Base-by-base conservation (phyloP, 371 early-diverging fungal genomes). In the Rhizopus microsporus region DNA sequence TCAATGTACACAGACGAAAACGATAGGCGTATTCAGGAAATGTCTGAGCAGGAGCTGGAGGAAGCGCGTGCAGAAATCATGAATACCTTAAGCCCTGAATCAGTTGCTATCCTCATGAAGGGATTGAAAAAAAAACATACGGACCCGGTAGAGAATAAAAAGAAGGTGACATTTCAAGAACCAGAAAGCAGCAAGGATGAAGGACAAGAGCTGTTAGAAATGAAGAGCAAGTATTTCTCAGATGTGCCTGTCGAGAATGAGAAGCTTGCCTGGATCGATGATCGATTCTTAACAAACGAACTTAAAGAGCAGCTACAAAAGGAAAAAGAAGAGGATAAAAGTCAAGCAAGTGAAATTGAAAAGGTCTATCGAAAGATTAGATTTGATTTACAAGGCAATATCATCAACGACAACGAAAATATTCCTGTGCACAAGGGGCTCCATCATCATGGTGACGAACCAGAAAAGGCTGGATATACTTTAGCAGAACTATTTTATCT, bases 401-500 rank as follows among this genome's bases (percentile, higher is more conserved):
- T 88, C 1, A 59, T 93, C n/a, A 81, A 79, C 49, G 64, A 67
- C 9, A 72, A 71, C 1, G 60, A 56, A 0, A 79, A 86, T 2
- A 66, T 88, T 2, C 88, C 93, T 3, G 63, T 74, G 0, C 78
- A 87, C 56, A 63, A 71, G 1, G 95, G 92, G 3, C 74, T 96
- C 5, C 93, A 94, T 72, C 95, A 96, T 64, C 96, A 96, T 62
- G 94, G 94, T 5, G 86, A 88, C 17, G 85, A 90, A 30, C 92
- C 95, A 3, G 86, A 86, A 2, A 78, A 82, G 55, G 86, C 96
- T 9, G 95, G 95, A 5, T 96, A 96, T 71, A 92, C 95, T 0
- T 64, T 95, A 1, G 82, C 86, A 0, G 96, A 96, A 69, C 63
- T 96, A 5, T 72, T 92, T 35, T 85, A 90, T 62, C 75, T 96